Conservation (phyloP, 306 rosid species). For the Quillaja saponaria region DNA sequence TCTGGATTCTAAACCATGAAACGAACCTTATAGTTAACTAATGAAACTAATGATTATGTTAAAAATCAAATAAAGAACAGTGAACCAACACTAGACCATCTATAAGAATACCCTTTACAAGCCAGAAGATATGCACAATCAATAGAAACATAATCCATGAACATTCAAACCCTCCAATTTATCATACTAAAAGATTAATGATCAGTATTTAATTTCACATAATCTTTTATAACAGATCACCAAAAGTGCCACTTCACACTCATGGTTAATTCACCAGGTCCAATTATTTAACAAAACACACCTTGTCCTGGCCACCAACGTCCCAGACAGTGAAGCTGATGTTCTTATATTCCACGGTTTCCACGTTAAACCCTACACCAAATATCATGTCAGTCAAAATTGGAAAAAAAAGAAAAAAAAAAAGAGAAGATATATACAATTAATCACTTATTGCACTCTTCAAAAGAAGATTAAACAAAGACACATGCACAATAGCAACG, state of each 20-base stretch:
- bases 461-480: not conserved
- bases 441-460: not conserved
- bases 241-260: too few species aligned
- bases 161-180: too few species aligned
- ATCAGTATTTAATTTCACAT: too few species aligned
- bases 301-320: slow-evolving; percentile 98
- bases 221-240: too few species aligned
- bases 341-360: slow-evolving; percentile 94
- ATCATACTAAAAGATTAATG: too few species aligned
- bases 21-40: not conserved
- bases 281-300: slow-evolving; percentile 16
- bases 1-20: not conserved
- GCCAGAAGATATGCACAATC: not conserved
- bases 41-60: not conserved
- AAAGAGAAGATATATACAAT: slow-evolving; percentile 1
- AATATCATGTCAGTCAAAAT: slow-evolving; percentile 18
- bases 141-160: not conserved
- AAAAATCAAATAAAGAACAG: slow-evolving; percentile 21
- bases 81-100: not conserved
- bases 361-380: slow-evolving; percentile 80
- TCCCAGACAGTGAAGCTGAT: slow-evolving; percentile 98
- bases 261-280: too few species aligned
- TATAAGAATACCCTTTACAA: not conserved
- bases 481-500: not conserved
- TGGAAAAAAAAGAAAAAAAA: not conserved